phyloP scores from a whole-genome alignment of 441 rosid species.

The Dalechampia spathulata region DNA sequence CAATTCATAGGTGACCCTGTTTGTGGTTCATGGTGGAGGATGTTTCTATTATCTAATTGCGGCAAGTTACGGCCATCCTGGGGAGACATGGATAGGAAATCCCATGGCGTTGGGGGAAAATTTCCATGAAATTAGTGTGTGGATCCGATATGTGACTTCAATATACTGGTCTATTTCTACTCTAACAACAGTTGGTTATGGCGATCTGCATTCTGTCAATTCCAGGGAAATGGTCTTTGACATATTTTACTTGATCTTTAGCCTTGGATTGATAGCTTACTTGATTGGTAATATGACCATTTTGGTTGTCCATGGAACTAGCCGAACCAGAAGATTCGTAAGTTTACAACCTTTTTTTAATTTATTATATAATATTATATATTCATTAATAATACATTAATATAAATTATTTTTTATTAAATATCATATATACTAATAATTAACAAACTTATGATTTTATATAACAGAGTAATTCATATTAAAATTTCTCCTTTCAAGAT shows the following conservation, averaged over 20 bases:
- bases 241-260: slow-evolving; percentile 78
- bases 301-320: slow-evolving; percentile 86
- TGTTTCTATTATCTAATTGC: slow-evolving; percentile 81
- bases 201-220: slow-evolving; percentile 84
- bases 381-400: too few relatives aligned
- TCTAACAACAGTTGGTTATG: slow-evolving; percentile 78
- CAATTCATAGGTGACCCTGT: slow-evolving; percentile 61
- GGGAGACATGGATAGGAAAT: slow-evolving; percentile 60
- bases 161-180: slow-evolving; percentile 93
- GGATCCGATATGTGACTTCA: slow-evolving; percentile 74
- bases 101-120: slow-evolving; percentile 25
- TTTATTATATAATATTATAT: too few relatives aligned
- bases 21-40: slow-evolving; percentile 73
- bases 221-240: slow-evolving; percentile 70
- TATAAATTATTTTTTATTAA: slow-evolving; percentile 4
- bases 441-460: too few relatives aligned
- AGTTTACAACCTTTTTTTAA: too few relatives aligned
- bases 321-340: slow-evolving; percentile 80
- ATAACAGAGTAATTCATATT: too few relatives aligned
- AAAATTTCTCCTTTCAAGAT: too few relatives aligned
- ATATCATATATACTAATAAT: too few relatives aligned
- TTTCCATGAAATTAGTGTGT: slow-evolving; percentile 36
- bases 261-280: slow-evolving; percentile 71
- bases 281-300: slow-evolving; percentile 92
- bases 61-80: slow-evolving; percentile 47